Base-by-base conservation (phyloP, 768 basidiomycete species). In the Vishniacozyma victoriae region DNA sequence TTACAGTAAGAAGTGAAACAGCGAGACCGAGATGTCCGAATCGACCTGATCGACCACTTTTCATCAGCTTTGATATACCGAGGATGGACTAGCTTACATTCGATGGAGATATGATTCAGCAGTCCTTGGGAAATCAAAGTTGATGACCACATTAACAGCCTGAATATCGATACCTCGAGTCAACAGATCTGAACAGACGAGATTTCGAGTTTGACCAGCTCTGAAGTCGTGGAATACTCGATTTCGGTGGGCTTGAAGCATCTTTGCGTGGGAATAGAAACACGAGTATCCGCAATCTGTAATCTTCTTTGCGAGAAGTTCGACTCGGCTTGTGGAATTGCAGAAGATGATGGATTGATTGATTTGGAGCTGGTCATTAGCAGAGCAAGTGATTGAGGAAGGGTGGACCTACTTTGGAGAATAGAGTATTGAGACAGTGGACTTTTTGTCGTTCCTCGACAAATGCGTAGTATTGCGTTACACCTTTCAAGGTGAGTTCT, bases 311-410 rank as follows among this genome's bases (percentile, higher is more conserved):
- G 93, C 93, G 62, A 99, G 80, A 40, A 99, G 85, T 75, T 99
- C 93, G 76, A 99, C 93, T 50, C 93, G 90, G 78, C 96, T 95
- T 66, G 93, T 99, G 57, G 93, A 96, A 79, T 99, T 99, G 76
- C 93, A 99, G 76, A 99, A 99, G 71, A 99, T 99, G 76, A 99
- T 97, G 51, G 93, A 96, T 76, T 99, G 93, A 76, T 99, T 99
- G 78, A 99, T 99, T 92, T 97, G 93, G 42, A 99, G 82, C 89
- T 96, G 70, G 12, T 49, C 29, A 48, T 2, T 2, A 6, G 39
- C 35, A 6, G 25, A 40, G 39, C 35, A 26, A 9, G 35, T 33
- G 2, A 11, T 16, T 16, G 41, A 57, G 29, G 29, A 26, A 29
- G 46, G 27, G 7, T 37, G 3, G 25, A 38, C 76, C 50, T 45